These are phyloP conservation scores for Fonsecaea monophora DNA, from an alignment of 2,329 filamentous ascomycete species.

Conservation along the genomic window DNA sequence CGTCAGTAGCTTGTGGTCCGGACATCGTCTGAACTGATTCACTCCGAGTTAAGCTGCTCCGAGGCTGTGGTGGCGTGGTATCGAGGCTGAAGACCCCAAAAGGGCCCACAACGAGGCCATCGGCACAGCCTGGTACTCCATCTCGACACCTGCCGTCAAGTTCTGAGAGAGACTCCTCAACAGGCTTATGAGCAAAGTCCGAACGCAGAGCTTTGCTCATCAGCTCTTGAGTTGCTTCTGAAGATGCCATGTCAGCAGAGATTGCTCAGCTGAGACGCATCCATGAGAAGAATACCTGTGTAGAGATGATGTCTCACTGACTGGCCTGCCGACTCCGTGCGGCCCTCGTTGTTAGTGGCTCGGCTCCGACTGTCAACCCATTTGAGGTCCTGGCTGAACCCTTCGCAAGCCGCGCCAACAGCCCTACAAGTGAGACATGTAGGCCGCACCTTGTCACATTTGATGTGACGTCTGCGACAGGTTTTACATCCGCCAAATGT, in stretches of 20 bases:
- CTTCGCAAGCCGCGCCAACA: constrained; percentile 43
- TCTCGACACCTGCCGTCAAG: constrained; percentile 44
- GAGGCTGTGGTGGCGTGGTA: not conserved
- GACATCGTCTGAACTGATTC: not conserved
- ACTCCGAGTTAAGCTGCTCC: not conserved
- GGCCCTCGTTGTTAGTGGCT: not conserved
- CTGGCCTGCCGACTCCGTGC: not conserved
- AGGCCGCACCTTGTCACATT: constrained; percentile 48
- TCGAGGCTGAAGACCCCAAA: not conserved
- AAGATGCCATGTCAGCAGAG: not conserved
- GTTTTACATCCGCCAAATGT: constrained; percentile 46
- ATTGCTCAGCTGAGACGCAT: not conserved
- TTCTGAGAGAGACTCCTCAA: constrained; percentile 45
- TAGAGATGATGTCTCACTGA: not conserved
- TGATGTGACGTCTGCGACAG: constrained; percentile 47
- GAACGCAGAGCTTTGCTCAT: constrained; percentile 44
- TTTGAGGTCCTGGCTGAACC: constrained; percentile 43
- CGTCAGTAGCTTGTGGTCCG: not conserved
- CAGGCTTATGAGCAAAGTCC: constrained; percentile 43
- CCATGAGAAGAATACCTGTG: not conserved
- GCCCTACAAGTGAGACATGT: constrained; percentile 44
- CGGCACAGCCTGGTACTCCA: constrained; percentile 22
- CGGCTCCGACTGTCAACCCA: constrained; percentile 40
- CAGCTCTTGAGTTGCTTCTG: constrained; percentile 43
- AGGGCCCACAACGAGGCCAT: not conserved